Evolutionary conservation across 306 rosid genomes (phyloP), one percentile per base, ranked within the genome.

Genomic region (Rubus parviflorus): DNA sequence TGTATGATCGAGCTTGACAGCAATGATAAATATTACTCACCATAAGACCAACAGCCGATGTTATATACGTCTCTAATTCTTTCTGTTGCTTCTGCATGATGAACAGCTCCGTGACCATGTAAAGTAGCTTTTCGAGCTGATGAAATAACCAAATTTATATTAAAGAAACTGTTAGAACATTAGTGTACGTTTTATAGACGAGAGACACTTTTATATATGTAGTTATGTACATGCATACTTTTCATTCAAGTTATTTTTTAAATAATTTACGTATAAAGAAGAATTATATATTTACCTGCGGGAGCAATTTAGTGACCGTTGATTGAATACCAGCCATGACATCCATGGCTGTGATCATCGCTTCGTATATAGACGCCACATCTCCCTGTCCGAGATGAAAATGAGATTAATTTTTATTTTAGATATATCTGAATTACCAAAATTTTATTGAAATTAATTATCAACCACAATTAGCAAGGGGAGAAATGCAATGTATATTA

Each of bases 51-150:
- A 83, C 10, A 61, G 85, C 79, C 0, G 16, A 47, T 20, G 85
- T 79, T 9, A 90, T 47, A 15, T 81, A 77, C 3, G 17, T 77
- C 65, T 79, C 77, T 46, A 90, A 47, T 17, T 86, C 91, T 43
- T 72, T 87, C 35, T 85, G 88, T 68, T 86, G 88, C 76, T 84
- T 89, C 19, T 79, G 80, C 7, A 82, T 70, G 46, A 89, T 75
- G 42, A 61, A 71, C 22, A 92, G 86, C 84, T 94, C 94, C 56
- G 97, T 88, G n/a, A 86, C 80, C 85, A 86, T 83, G 73, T 80
- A 90, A 58, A 87, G 90, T 51, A 80, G 73, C 54, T 72, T 84
- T 65, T 94, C 97, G 64, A 87, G 76, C 90, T 90, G 86, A 83
- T 73, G 61, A 68, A 79, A 71, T 51, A 42, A 66, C 45, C 1